These are phyloP conservation scores for Albophoma yamanashiensis DNA, from an alignment of 2,329 filamentous ascomycete genomes.

Conservation along the genomic window DNA sequence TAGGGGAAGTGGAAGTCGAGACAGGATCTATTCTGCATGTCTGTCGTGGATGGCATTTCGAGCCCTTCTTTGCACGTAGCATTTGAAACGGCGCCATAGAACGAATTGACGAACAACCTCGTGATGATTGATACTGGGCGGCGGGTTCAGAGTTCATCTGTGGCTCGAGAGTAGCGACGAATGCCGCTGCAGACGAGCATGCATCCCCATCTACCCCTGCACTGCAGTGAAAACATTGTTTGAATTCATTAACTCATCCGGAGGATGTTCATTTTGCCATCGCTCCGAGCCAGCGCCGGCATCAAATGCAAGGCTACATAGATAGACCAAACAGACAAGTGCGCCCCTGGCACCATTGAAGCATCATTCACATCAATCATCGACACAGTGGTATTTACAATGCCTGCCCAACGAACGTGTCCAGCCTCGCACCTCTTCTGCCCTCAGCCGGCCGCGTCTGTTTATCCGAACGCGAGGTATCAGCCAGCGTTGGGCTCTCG, in stretches of 20 bases:
- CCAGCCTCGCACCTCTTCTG: neutral
- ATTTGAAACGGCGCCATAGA: constrained; percentile 20
- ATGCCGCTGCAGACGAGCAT: neutral
- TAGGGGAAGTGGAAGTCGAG: constrained; percentile 22
- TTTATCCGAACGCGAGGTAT: neutral
- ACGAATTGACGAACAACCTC: too few species aligned
- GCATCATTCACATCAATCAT: neutral
- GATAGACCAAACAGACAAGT: neutral
- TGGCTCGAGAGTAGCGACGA: neutral
- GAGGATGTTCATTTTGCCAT: neutral
- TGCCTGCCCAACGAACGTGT: neutral
- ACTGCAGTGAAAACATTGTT: neutral
- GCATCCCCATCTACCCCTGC: neutral
- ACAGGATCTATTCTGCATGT: constrained; percentile 24
- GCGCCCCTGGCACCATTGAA: neutral
- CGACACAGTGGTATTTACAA: neutral
- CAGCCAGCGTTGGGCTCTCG: constrained; percentile 12
- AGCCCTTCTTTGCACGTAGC: constrained; percentile 29
- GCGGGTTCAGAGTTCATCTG: neutral
- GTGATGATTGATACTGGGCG: too few species aligned
- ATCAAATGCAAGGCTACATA: neutral
- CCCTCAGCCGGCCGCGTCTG: neutral
- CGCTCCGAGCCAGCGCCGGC: neutral
- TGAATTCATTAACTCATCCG: neutral
- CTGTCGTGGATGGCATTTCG: constrained; percentile 22